Evolutionary conservation across 2,329 filamentous ascomycete genomes (phyloP).

Genomic region (Microcera coccophila): DNA sequence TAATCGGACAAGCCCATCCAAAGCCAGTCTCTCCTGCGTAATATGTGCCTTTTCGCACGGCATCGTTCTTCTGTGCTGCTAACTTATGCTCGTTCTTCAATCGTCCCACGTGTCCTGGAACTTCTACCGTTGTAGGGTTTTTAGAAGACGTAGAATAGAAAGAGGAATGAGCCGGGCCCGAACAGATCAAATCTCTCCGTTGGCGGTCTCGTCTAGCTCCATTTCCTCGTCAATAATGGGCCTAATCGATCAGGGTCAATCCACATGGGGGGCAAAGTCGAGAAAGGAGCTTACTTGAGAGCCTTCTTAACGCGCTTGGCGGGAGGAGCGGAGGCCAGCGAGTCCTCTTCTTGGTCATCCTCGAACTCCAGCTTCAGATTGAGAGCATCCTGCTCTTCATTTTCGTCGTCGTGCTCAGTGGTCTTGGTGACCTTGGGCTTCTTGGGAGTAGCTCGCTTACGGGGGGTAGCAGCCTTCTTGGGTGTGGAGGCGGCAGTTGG

Average conservation of each 20-base stretch:
- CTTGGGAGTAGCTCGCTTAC: constrained; percentile 28
- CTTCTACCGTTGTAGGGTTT: neutral
- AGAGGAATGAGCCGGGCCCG: too few species aligned
- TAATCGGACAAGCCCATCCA: too few species aligned
- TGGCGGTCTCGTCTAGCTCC: neutral
- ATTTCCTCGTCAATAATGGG: constrained; percentile 12
- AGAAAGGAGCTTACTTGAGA: constrained; percentile 17
- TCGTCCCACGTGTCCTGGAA: too few species aligned
- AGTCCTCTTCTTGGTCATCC: constrained; percentile 5
- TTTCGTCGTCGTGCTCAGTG: constrained; percentile 20
- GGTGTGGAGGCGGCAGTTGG: constrained; percentile 15
- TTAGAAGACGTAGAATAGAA: too few species aligned
- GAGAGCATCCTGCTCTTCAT: constrained; percentile 20
- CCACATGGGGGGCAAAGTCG: neutral
- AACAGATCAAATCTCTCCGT: constrained; percentile 7
- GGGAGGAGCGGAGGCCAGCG: constrained; percentile 5
- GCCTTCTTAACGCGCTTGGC: constrained; percentile 27
- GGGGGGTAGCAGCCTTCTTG: constrained; percentile 25
- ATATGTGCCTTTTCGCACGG: too few species aligned
- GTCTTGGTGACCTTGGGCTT: constrained; percentile 22
- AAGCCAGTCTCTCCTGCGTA: too few species aligned
- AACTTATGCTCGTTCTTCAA: too few species aligned
- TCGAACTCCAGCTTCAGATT: constrained; percentile 27
- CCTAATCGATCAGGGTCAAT: constrained; percentile 11
- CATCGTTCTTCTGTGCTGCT: too few species aligned